Conservation (phyloP, 2,329 filamentous ascomycete genomes). For the Emergomyces orientalis region DNA sequence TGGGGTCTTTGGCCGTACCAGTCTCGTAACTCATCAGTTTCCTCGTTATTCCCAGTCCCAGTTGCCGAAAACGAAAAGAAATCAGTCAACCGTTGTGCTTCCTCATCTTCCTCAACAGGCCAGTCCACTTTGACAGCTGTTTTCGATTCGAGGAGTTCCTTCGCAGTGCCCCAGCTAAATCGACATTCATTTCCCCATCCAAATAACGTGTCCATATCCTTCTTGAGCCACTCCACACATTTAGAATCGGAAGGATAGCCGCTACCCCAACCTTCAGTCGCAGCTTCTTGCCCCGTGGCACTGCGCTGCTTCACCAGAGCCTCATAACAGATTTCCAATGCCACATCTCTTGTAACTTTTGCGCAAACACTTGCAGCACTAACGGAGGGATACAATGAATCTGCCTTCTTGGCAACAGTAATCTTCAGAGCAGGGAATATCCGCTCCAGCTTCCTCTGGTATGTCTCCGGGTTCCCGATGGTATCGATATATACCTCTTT, state of each 20-base stretch:
- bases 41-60: conserved; percentile 34
- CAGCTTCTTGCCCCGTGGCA: conserved; percentile 24
- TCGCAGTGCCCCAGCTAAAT: conserved; percentile 92
- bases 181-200: conserved; percentile 90
- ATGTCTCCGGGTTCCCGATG: conserved; percentile 69
- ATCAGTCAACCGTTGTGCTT: conserved; percentile 59
- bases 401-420: conserved; percentile 82
- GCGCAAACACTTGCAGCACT: conserved; percentile 90
- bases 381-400: conserved; percentile 84
- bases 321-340: conserved; percentile 68
- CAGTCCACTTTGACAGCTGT: conserved; percentile 66
- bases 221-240: conserved; percentile 71
- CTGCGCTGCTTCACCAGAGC: conserved; percentile 36
- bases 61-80: conserved; percentile 51
- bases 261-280: conserved; percentile 63
- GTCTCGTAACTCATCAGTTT: conserved; percentile 59
- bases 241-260: conserved; percentile 85
- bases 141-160: conserved; percentile 81
- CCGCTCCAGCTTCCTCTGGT: conserved; percentile 74
- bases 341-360: conserved; percentile 89
- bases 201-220: conserved; percentile 85
- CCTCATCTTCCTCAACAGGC: conserved; percentile 64
- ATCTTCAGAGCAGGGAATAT: conserved; percentile 70
- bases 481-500: conserved; percentile 92
- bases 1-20: conserved; percentile 72